Percentiles rank a stretch among this genome's conserved stretches.
These are phyloP conservation scores for Arthrobotrys conoides DNA, from an alignment of 2,329 filamentous ascomycete species.

Conservation along the genomic window DNA sequence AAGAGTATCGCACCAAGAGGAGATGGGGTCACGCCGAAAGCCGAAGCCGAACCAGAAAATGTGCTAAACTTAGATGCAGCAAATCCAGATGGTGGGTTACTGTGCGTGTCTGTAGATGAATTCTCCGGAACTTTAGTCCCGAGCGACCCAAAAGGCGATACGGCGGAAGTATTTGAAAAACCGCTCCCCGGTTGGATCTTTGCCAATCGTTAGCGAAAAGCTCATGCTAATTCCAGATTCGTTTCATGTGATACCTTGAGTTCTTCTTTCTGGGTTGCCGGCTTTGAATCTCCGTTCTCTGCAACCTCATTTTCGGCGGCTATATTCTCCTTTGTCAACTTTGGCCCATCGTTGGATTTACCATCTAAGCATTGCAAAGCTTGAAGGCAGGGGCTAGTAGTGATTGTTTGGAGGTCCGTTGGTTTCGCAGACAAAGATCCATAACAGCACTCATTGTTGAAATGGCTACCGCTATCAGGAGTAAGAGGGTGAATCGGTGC, in stretches of 20 bases:
- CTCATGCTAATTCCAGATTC: neutral
- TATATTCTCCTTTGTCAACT: conserved; percentile 29
- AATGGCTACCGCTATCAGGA: conserved; percentile 27
- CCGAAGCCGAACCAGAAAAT: conserved; percentile 39
- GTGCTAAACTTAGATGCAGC: conserved; percentile 46
- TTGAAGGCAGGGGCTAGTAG: neutral
- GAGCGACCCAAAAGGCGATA: conserved; percentile 51
- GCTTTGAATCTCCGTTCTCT: conserved; percentile 14
- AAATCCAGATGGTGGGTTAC: conserved; percentile 21
- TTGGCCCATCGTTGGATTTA: neutral
- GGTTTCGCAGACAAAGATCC: neutral
- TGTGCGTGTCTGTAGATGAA: neutral
- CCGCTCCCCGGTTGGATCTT: conserved; percentile 25
- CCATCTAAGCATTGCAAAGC: neutral
- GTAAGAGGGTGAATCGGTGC: conserved; percentile 1
- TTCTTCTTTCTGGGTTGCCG: conserved; percentile 13
- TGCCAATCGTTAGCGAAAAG: neutral
- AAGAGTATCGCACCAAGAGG: conserved; percentile 28
- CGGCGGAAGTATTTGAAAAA: conserved; percentile 53
- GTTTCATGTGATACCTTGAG: conserved; percentile 21
- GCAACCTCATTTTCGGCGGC: conserved; percentile 11
- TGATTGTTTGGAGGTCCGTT: conserved; percentile 1
- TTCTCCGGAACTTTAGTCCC: conserved; percentile 11
- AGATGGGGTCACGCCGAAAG: conserved; percentile 48
- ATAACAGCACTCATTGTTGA: conserved; percentile 46